Evolutionary conservation across 1,284 basidiomycete genomes (phyloP), one percentile per base, ranked within the genome.

Genomic region (Afroboletus lepidellus): DNA sequence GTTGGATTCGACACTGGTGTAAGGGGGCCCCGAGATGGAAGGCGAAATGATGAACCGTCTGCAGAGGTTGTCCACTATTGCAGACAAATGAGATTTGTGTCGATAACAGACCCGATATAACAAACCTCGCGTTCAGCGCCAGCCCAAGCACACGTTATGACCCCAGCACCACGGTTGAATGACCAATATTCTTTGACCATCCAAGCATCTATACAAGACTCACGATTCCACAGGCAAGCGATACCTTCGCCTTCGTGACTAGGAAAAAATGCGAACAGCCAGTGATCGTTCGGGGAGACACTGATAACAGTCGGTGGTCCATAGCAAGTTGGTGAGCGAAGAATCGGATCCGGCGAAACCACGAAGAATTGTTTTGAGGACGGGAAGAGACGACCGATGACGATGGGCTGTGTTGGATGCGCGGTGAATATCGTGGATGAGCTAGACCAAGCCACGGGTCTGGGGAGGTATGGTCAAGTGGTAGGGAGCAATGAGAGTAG

Each of bases 221-320:
- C 79, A 46, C 77, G 76, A 48, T 72, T 74, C 88, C 88, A 91
- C 13, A 90, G 57, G 60, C 87, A 89, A 5, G 77, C 82, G 27
- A 79, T 64, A 8, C 85, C 83, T 45, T 82, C 79, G 2, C 68
- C 61, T 25, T 75, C 75, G 29, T 69, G 71, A 30, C 82, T 74
- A 12, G 87, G 84, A 62, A 87, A 90, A 64, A 83, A 90, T 2
- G 87, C 87, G 62, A 89, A 90, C 3, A 91, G 63, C 79, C 79
- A 84, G 41, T 77, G 73, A 50, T 83, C 81, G 24, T 73, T 71
- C 2, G 84, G 76, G 12, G 81, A 79, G 23, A 81, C 74, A 8
- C 79, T 77, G 46, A 91, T 79, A 16, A 85, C 66, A 3, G 77
- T 78, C 0, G 88, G 84, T 9, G 88, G 80, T 16, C 77, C 76